Conservation (phyloP, 1,284 basidiomycete genomes). For the Dichomitus squalens region DNA sequence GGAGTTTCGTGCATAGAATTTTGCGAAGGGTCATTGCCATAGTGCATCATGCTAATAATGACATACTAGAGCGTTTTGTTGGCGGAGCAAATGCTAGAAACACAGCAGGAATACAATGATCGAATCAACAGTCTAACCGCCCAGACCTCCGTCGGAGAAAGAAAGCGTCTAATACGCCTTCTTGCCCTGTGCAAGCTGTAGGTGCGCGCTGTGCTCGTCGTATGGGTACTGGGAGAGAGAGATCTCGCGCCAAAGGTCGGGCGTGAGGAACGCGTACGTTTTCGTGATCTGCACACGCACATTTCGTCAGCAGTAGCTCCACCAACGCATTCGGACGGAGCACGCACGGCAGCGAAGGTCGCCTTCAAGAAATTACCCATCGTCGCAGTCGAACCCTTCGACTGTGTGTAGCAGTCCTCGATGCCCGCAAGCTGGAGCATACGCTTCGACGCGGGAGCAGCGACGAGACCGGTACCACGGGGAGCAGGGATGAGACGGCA, state of each 20-base stretch:
- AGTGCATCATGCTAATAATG: not conserved
- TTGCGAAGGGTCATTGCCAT: not conserved
- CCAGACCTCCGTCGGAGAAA: conserved; percentile 29
- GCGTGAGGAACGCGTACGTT: conserved; percentile 97
- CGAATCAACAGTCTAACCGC: conserved; percentile 20
- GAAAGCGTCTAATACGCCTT: conserved; percentile 65
- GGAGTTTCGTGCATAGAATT: not conserved
- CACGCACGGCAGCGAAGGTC: conserved; percentile 89
- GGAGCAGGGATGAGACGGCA: conserved; percentile 98
- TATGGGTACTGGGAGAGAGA: conserved; percentile 87
- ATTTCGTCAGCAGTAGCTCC: not conserved
- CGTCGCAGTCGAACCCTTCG: conserved; percentile 97
- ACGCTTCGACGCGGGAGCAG: conserved; percentile 96
- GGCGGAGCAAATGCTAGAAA: conserved; percentile 21
- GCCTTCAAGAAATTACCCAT: conserved; percentile 99
- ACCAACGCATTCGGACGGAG: not conserved
- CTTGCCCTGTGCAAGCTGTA: conserved; percentile 83
- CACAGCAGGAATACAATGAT: conserved; percentile 30
- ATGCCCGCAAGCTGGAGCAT: conserved; percentile 98
- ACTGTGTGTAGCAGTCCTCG: conserved; percentile 94
- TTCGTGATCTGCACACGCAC: conserved; percentile 78
- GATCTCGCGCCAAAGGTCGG: conserved; percentile 97
- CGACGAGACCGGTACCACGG: conserved; percentile 99
- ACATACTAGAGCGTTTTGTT: conserved; percentile 14
- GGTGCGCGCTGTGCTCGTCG: conserved; percentile 92